Percentiles rank a stretch among this genome's conserved stretches.
Conservation (phyloP, 75 land plant genomes). For the Larix kaempferi region DNA sequence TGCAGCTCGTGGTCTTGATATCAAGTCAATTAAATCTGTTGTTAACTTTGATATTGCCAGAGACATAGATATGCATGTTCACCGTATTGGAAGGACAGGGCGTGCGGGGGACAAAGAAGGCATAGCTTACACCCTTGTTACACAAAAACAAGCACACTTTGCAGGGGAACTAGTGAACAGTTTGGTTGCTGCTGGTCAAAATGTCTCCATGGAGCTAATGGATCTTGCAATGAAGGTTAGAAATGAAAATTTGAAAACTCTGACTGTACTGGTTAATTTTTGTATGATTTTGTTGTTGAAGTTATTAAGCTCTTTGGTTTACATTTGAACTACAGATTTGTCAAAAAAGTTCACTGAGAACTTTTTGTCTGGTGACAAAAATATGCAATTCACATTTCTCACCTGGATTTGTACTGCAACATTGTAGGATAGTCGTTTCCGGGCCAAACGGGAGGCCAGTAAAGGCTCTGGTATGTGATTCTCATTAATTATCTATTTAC, state of each 20-base stretch:
- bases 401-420: constrained; percentile 3
- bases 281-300: constrained; percentile 1
- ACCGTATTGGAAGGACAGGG: constrained; percentile 97
- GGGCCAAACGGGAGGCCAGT: constrained; percentile 87
- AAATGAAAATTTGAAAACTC: background rate
- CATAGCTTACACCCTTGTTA: constrained; percentile 87
- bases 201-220: constrained; percentile 79
- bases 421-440: constrained; percentile 89
- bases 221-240: constrained; percentile 99
- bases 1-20: constrained; percentile 98
- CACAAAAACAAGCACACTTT: constrained; percentile 92
- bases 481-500: constrained; percentile 1
- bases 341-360: background rate
- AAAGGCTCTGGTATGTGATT: constrained; percentile 49
- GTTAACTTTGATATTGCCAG: constrained; percentile 93
- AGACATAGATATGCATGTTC: constrained; percentile 99
- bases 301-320: background rate
- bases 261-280: background rate
- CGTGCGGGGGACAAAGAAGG: constrained; percentile 99
- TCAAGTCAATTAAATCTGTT: constrained; percentile 96
- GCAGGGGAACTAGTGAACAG: constrained; percentile 93
- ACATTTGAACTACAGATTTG: background rate
- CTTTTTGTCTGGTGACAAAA: background rate
- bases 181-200: constrained; percentile 95
- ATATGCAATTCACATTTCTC: background rate